Evolutionary conservation across 441 rosid species (phyloP).

Genomic region (Bocquillonia castaneifolia): DNA sequence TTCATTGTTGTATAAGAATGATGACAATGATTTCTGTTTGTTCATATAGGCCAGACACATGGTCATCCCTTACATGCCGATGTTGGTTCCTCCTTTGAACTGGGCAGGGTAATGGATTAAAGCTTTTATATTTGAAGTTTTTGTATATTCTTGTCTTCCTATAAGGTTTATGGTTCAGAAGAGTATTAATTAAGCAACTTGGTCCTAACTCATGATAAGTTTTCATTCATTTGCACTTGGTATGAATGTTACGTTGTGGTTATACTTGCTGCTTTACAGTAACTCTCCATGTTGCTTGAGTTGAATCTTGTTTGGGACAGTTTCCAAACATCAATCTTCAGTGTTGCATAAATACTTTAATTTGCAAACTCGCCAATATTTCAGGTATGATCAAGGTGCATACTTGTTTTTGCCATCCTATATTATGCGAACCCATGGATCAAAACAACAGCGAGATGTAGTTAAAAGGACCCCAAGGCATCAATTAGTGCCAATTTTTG

Average conservation of each 20-base stretch:
- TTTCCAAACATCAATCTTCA: neutral
- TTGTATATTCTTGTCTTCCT: neutral
- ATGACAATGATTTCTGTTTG: slow-evolving; percentile 24
- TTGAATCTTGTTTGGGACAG: slow-evolving; percentile 2
- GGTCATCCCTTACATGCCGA: slow-evolving; percentile 98
- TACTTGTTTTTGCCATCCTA: slow-evolving; percentile 83
- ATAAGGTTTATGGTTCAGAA: neutral
- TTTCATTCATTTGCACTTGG: neutral
- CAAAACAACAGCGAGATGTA: slow-evolving; percentile 68
- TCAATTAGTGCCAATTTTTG: slow-evolving; percentile 65
- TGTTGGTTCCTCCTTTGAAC: slow-evolving; percentile 83
- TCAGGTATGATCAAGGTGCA: slow-evolving; percentile 81
- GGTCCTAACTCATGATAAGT: slow-evolving; percentile 2
- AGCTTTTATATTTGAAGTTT: slow-evolving; percentile 14
- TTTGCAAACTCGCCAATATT: slow-evolving; percentile 32
- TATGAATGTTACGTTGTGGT: neutral
- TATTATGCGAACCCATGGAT: slow-evolving; percentile 91
- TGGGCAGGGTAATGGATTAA: slow-evolving; percentile 83
- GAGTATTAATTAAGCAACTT: slow-evolving; percentile 2
- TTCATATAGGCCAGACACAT: slow-evolving; percentile 79
- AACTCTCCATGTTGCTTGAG: neutral
- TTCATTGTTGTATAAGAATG: slow-evolving; percentile 15
- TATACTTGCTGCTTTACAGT: neutral
- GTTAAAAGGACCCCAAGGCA: slow-evolving; percentile 56
- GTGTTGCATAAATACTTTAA: neutral